Conservation (phyloP, 208 protist genomes). For the Phytomonas sp. region DNA sequence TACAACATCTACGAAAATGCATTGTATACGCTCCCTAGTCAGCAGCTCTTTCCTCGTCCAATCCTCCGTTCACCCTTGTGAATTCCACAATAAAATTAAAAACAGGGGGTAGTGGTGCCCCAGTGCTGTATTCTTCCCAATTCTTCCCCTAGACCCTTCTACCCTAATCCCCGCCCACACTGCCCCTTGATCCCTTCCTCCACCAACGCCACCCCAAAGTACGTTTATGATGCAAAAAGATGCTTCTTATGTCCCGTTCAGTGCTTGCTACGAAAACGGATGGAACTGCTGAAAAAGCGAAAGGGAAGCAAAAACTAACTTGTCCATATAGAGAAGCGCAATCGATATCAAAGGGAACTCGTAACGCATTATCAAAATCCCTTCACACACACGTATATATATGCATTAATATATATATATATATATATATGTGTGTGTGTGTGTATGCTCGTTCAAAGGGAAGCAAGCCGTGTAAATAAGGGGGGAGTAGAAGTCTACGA, state of each 20-base stretch:
- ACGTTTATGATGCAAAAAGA: not conserved
- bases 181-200: not conserved
- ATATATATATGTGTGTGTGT: too few species aligned
- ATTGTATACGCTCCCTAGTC: not conserved
- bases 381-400: not conserved
- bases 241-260: not conserved
- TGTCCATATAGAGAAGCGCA: not conserved
- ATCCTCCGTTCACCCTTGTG: not conserved
- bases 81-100: not conserved
- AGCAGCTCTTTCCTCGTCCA: not conserved
- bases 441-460: not conserved
- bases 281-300: not conserved
- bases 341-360: not conserved
- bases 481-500: not conserved
- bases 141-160: not conserved
- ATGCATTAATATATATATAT: too few species aligned
- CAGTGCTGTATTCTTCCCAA: not conserved
- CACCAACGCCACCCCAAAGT: not conserved
- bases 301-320: not conserved
- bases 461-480: not conserved
- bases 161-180: not conserved
- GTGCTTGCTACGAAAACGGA: not conserved
- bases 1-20: not conserved
- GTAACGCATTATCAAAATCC: not conserved
- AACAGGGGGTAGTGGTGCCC: not conserved